Evolutionary conservation across 2,329 filamentous ascomycete genomes (phyloP), one percentile per base, ranked within the genome.

Genomic region (Alternaria sp.): DNA sequence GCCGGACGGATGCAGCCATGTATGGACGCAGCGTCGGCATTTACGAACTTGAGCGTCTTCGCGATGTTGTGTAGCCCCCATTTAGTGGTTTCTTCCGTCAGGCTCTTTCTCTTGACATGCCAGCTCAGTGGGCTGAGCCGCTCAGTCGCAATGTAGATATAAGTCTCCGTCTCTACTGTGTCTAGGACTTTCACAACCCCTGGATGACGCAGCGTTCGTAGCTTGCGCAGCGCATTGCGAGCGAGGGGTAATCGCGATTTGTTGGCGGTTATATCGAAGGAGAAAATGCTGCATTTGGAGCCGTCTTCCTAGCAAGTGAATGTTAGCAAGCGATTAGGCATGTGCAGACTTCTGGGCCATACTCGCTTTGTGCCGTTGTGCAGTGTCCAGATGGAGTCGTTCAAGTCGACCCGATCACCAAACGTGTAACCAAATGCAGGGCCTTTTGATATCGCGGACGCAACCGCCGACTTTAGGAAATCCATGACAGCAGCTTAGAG

Each of bases 131-230:
- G 95, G 12, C 89, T 89, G 9, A 99, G 83, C 66, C 94, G 88
- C 81, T 99, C 95, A 24, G 94, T 98, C 57, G 95, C 93, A 76
- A 99, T 93, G 78, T 98, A 97, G 64, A 99, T 95, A 75, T 95
- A 94, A 26, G 91, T 88, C 67, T 99, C 95, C 73, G 94, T 97
- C 91, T 99, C 95, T 69, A 97, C 91, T 8, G 94, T 96, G 74
- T 99, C 95, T 68, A 97, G 80, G 42, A 99, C 92, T 79, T 93
- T 96, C 71, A 99, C 90, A 26, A 99, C 92, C 49, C 95, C 95
- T 0, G 95, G 95, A 79, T 99, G 95, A 70, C 95, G 88, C 72
- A 99, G 82, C 3, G 94, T 99, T 68, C 94, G 90, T 65, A 96
- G 86, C 81, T 98, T 99, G 77, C 94, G 93, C 67, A 97, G 86